A percentile compares a stretch with the other conserved stretches of the same genome.
These are phyloP conservation scores for Neurospora sp. DNA, from an alignment of 495 filamentous ascomycete species.

Conservation along the genomic window DNA sequence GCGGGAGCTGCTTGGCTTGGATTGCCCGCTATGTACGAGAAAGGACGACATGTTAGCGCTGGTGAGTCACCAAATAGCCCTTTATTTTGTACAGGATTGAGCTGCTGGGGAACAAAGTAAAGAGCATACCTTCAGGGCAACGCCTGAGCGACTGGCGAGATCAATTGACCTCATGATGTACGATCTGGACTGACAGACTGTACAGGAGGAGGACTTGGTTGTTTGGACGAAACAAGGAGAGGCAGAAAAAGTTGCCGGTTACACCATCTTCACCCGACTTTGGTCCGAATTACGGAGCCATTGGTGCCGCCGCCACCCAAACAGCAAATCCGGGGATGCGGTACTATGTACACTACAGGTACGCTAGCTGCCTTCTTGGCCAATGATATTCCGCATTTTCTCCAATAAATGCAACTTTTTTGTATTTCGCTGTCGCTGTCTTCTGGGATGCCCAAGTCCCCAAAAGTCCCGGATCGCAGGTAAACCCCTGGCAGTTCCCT, in stretches of 20 bases:
- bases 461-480: neutral
- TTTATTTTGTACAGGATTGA: neutral
- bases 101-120: neutral
- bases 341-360: neutral
- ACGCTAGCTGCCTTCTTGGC: neutral
- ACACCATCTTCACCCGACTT: too few species aligned
- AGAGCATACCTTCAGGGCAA: conserved; percentile 22
- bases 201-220: neutral
- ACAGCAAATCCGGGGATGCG: neutral
- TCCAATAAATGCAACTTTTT: neutral
- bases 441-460: neutral
- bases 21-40: conserved; percentile 18
- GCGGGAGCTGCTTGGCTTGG: conserved; percentile 15
- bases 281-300: neutral
- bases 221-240: conserved; percentile 4
- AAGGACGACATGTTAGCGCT: neutral
- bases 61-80: neutral
- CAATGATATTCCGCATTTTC: neutral
- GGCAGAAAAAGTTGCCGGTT: too few species aligned
- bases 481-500: neutral
- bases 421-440: neutral
- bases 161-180: conserved; percentile 29
- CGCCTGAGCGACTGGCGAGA: conserved; percentile 27
- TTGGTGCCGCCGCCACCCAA: neutral
- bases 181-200: conserved; percentile 1